A percentile compares a stretch with the other conserved stretches of the same genome.
phyloP scores from a whole-genome alignment of 225 moss, liverwort and hornwort species.

The Sphagnum contortum region DNA sequence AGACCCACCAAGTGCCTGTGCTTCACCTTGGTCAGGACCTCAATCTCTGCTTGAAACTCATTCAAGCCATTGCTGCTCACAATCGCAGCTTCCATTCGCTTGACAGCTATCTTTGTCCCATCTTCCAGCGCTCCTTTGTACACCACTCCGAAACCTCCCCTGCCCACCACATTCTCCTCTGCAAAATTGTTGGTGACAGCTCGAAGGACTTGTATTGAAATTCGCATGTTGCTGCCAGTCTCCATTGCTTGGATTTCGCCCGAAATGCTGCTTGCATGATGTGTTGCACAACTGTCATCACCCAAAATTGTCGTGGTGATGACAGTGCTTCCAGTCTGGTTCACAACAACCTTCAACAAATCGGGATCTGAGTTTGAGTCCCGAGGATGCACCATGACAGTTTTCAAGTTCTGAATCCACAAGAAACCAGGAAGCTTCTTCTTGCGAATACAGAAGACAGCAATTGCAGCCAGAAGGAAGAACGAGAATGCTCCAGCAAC shows the following conservation, averaged over 20 bases:
- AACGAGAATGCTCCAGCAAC: slow-evolving; percentile 11
- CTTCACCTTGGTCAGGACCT: slow-evolving; percentile 69
- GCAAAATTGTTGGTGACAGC: no score
- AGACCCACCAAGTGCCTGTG: slow-evolving; percentile 81
- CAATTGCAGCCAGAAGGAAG: slow-evolving; percentile 16
- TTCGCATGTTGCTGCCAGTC: no score
- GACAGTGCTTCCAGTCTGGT: neutral
- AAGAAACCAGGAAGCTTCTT: slow-evolving; percentile 27
- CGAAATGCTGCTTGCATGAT: no score
- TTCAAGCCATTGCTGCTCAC: slow-evolving; percentile 71
- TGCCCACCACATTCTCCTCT: no score
- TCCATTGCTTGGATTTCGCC: no score
- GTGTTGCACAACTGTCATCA: no score
- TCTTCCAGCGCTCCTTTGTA: slow-evolving; percentile 90
- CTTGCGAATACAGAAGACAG: slow-evolving; percentile 28
- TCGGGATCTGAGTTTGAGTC: slow-evolving; percentile 54
- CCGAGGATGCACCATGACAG: slow-evolving; percentile 47
- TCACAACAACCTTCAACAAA: slow-evolving; percentile 42
- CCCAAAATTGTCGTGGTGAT: no score
- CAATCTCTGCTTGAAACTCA: slow-evolving; percentile 66
- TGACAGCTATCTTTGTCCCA: slow-evolving; percentile 71
- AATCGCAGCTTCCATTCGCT: slow-evolving; percentile 52
- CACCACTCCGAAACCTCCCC: slow-evolving; percentile 26
- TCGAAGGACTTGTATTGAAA: no score
- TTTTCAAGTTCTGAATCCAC: slow-evolving; percentile 30